Percentiles rank a stretch among this genome's conserved stretches.
Conservation (phyloP, 1,139 yeast species). For the Wickerhamomyces sp. region DNA sequence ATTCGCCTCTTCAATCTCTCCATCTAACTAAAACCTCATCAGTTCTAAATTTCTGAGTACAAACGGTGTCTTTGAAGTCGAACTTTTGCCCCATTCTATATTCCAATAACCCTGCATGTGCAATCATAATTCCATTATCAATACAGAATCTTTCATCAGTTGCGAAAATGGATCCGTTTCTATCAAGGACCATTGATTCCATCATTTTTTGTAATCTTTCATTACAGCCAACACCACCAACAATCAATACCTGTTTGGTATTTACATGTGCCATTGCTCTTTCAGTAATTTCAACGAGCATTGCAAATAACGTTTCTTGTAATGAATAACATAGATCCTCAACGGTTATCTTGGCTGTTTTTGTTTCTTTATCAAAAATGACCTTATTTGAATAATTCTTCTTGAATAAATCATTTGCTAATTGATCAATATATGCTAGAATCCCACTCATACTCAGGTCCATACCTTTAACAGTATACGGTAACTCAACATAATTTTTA, state of each 20-base stretch:
- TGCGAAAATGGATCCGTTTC: slow-evolving; percentile 84
- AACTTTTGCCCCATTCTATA: slow-evolving; percentile 74
- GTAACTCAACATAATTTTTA: slow-evolving; percentile 64
- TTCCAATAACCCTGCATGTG: slow-evolving; percentile 91
- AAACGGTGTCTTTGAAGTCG: slow-evolving; percentile 64
- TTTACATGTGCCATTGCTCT: slow-evolving; percentile 98
- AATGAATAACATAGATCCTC: slow-evolving; percentile 91
- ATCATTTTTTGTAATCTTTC: slow-evolving; percentile 91
- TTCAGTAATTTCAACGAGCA: slow-evolving; percentile 97
- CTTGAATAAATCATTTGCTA: slow-evolving; percentile 68
- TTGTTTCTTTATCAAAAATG: slow-evolving; percentile 43
- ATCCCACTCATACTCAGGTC: slow-evolving; percentile 96
- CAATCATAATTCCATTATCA: slow-evolving; percentile 98
- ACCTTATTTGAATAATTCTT: slow-evolving; percentile 46
- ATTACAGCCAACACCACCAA: slow-evolving; percentile 97
- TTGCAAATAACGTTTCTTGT: slow-evolving; percentile 88
- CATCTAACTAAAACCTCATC: slow-evolving; percentile 90
- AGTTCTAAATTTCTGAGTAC: slow-evolving; percentile 90
- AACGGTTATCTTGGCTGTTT: slow-evolving; percentile 53
- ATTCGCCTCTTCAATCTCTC: slow-evolving; percentile 43
- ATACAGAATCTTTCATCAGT: slow-evolving; percentile 97
- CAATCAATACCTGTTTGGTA: slow-evolving; percentile 83
- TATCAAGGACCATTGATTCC: slow-evolving; percentile 85
- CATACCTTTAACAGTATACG: slow-evolving; percentile 98
- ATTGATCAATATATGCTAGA: slow-evolving; percentile 71